These are phyloP conservation scores for Nitzschia sp. DNA, from an alignment of 108 stramenopile genomes.

Conservation along the genomic window DNA sequence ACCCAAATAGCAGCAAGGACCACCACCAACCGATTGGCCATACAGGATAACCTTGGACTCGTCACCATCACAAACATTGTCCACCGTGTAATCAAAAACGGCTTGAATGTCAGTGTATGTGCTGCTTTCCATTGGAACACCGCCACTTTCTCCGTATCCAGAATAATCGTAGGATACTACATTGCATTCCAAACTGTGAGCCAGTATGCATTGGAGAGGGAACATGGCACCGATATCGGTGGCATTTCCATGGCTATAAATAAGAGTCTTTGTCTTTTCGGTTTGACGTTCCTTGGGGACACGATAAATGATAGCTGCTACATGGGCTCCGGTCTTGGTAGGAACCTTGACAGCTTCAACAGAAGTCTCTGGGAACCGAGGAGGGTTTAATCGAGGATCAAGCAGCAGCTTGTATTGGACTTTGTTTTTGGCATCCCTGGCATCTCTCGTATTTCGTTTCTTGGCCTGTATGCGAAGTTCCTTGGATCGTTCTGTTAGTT, in stretches of 20 bases:
- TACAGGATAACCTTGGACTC: slow-evolving; percentile 72
- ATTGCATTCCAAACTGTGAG: slow-evolving; percentile 65
- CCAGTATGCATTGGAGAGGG: slow-evolving; percentile 57
- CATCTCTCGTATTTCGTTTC: slow-evolving; percentile 54
- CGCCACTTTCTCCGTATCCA: slow-evolving; percentile 84
- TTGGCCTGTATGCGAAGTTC: slow-evolving; percentile 63
- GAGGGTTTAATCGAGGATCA: slow-evolving; percentile 51
- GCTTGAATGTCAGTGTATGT: slow-evolving; percentile 82
- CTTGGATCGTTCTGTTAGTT: slow-evolving; percentile 64
- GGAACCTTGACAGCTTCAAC: slow-evolving; percentile 73
- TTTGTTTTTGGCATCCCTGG: slow-evolving; percentile 49
- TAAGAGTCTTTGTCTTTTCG: slow-evolving; percentile 63
- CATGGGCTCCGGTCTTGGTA: slow-evolving; percentile 43
- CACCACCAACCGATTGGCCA: slow-evolving; percentile 88
- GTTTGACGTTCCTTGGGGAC: slow-evolving; percentile 33
- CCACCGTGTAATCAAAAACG: slow-evolving; percentile 72
- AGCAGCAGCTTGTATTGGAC: slow-evolving; percentile 57
- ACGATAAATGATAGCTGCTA: slow-evolving; percentile 68
- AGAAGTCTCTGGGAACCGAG: slow-evolving; percentile 39
- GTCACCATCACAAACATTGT: slow-evolving; percentile 39
- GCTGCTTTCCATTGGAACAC: slow-evolving; percentile 73
- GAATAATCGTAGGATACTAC: slow-evolving; percentile 86
- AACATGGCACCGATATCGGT: slow-evolving; percentile 87
- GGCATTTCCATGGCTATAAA: slow-evolving; percentile 91
- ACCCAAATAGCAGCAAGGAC: slow-evolving; percentile 79